A percentile compares a stretch with the other conserved stretches of the same genome.
Conservation (phyloP, 139 green algal species). For the Chlamydomonas sphaeroides region DNA sequence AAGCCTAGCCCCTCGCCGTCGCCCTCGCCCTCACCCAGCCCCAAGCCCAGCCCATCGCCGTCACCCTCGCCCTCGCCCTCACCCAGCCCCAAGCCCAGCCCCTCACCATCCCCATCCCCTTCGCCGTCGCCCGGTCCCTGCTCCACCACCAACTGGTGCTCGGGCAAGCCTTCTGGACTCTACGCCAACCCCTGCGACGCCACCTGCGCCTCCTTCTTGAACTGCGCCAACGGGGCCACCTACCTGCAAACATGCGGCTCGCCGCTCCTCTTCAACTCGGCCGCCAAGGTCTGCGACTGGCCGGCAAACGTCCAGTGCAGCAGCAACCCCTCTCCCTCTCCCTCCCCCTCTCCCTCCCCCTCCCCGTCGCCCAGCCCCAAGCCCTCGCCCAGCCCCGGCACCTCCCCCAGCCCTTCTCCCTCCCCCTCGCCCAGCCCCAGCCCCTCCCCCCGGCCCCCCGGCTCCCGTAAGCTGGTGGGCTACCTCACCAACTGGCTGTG, state of each 20-base stretch:
- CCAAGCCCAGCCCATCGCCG: no score
- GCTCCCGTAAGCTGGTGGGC: neutral
- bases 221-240: neutral
- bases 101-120: neutral
- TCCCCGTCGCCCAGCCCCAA: neutral
- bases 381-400: neutral
- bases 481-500: conserved; percentile 18
- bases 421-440: neutral
- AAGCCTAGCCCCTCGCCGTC: neutral
- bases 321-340: neutral
- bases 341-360: neutral
- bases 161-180: no score
- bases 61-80: neutral
- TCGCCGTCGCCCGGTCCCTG: no score
- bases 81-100: neutral
- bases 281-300: neutral
- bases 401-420: neutral
- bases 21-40: neutral
- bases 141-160: no score
- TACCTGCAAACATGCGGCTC: neutral
- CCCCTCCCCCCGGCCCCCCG: neutral
- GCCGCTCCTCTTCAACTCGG: neutral
- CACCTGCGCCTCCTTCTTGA: neutral
- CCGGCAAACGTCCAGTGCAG: neutral
- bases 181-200: no score